Evolutionary conservation across 1,139 yeast species (phyloP).

Genomic region (Pichia sp.): DNA sequence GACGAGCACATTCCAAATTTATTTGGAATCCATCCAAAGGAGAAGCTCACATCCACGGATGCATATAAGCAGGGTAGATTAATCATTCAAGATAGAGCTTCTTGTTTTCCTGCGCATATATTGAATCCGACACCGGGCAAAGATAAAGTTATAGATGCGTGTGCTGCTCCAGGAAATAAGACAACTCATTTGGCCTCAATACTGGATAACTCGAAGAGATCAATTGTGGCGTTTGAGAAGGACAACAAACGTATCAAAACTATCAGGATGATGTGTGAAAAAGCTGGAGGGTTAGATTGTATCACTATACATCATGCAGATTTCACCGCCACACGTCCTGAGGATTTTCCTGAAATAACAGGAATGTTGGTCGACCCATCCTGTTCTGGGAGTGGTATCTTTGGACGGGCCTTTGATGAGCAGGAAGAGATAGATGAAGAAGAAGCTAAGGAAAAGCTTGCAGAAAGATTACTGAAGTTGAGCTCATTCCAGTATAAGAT

Average conservation of each 20-base stretch:
- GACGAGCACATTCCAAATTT: slow-evolving; percentile 72
- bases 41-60: slow-evolving; percentile 58
- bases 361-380: slow-evolving; percentile 94
- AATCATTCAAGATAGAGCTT: slow-evolving; percentile 92
- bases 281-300: slow-evolving; percentile 67
- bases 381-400: slow-evolving; percentile 96
- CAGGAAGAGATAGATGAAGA: slow-evolving; percentile 36
- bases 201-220: slow-evolving; percentile 34
- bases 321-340: slow-evolving; percentile 67
- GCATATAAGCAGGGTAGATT: slow-evolving; percentile 72
- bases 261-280: slow-evolving; percentile 71
- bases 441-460: slow-evolving; percentile 29
- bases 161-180: slow-evolving; percentile 98
- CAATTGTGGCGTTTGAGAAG: slow-evolving; percentile 82
- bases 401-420: slow-evolving; percentile 72
- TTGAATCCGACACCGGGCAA: slow-evolving; percentile 53
- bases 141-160: slow-evolving; percentile 75
- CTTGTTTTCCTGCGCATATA: slow-evolving; percentile 92
- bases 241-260: slow-evolving; percentile 69
- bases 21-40: slow-evolving; percentile 77
- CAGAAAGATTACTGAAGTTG: slow-evolving; percentile 62
- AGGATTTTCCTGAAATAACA: slow-evolving; percentile 59
- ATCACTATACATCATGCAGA: slow-evolving; percentile 77
- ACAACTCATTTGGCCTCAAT: slow-evolving; percentile 87
- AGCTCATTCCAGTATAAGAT: slow-evolving; percentile 84